These are phyloP conservation scores for Mycena leptocephala DNA, from an alignment of 768 basidiomycete genomes.

Conservation along the genomic window DNA sequence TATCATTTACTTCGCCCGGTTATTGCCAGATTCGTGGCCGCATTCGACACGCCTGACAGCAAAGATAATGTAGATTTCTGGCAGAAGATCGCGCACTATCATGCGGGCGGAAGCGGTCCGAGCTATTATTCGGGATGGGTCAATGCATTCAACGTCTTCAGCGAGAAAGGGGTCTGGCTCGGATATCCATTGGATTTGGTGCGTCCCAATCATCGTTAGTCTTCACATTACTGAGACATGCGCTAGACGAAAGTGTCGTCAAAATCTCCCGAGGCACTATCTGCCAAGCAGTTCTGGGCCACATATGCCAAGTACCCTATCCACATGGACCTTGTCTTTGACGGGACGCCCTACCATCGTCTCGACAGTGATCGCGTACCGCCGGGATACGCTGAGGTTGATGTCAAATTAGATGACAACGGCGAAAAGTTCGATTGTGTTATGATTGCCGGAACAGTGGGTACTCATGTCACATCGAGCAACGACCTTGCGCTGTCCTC, in stretches of 20 bases:
- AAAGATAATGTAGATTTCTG: conserved; percentile 4
- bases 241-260: not conserved
- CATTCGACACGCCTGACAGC: conserved; percentile 2
- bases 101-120: conserved; percentile 2
- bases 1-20: conserved; percentile 58
- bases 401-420: conserved; percentile 3
- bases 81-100: not conserved
- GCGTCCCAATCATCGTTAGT: not conserved
- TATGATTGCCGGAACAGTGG: conserved; percentile 19
- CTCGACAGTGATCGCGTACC: not conserved
- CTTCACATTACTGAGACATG: not conserved
- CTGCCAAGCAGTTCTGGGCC: conserved; percentile 5
- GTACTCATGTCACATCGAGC: conserved; percentile 8
- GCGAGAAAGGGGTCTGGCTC: conserved; percentile 4
- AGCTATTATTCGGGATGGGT: conserved; percentile 21
- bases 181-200: not conserved
- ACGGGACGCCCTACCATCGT: conserved; percentile 1
- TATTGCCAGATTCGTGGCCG: conserved; percentile 50
- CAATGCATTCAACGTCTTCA: conserved; percentile 18
- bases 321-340: not conserved
- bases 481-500: not conserved
- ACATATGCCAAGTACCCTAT: not conserved
- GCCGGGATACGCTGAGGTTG: conserved; percentile 10
- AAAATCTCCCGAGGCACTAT: not conserved
- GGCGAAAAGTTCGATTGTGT: not conserved